Percentiles rank a stretch among this genome's conserved stretches.
Conservation (phyloP, 371 early-diverging fungal genomes). For the Syncephalastrum racemosum region DNA sequence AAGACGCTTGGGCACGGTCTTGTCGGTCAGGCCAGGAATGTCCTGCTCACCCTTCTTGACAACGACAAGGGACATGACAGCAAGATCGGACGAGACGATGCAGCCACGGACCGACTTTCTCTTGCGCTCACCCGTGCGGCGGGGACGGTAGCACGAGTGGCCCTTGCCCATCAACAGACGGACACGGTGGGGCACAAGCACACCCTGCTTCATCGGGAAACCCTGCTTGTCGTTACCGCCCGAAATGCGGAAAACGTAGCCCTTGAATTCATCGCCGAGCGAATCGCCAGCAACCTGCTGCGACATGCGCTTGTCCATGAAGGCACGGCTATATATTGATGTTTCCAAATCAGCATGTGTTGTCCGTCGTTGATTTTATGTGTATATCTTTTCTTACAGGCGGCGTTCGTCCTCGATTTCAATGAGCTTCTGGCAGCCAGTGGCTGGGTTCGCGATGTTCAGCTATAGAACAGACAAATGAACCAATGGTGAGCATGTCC, state of each 20-base stretch:
- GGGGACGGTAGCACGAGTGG: conserved; percentile 99
- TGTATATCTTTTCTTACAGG: conserved; percentile 55
- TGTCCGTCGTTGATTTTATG: too few species aligned
- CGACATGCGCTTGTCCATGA: conserved; percentile 98
- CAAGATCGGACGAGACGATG: conserved; percentile 95
- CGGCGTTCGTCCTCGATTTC: conserved; percentile 95
- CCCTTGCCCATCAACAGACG: conserved; percentile 94
- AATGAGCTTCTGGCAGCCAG: conserved; percentile 95
- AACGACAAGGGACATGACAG: conserved; percentile 93
- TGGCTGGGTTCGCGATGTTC: conserved; percentile 96
- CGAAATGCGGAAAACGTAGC: conserved; percentile 97
- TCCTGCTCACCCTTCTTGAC: conserved; percentile 96
- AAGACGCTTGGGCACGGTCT: conserved; percentile 88
- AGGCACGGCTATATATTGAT: conserved; percentile 73
- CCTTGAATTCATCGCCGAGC: conserved; percentile 98
- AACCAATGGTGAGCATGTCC: background rate
- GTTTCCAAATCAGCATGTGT: background rate
- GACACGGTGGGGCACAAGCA: conserved; percentile 92
- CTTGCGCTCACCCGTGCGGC: conserved; percentile 98
- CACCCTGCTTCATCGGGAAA: conserved; percentile 98
- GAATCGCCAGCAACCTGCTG: conserved; percentile 96
- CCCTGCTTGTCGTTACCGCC: conserved; percentile 99
- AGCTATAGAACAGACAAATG: conserved; percentile 53
- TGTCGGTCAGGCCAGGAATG: conserved; percentile 97
- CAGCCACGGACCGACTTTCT: conserved; percentile 99